Evolutionary conservation across 148 eudicot species (phyloP), one percentile per base, ranked within the genome.

Genomic region (Cornus kousa): DNA sequence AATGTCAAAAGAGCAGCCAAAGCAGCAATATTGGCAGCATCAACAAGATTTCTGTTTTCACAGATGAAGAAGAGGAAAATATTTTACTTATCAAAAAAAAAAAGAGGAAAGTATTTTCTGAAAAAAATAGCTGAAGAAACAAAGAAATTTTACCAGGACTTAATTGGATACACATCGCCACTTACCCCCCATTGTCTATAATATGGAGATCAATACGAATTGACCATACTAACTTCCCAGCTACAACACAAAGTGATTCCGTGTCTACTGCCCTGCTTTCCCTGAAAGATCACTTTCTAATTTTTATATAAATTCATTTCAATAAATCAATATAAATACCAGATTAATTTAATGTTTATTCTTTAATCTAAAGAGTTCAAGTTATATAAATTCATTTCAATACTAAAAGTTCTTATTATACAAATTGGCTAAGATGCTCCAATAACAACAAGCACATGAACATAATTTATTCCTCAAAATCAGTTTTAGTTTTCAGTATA

Each of bases 1-100:
- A 91, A 91, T 20, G 23, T 62, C 23, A 62, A 19, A 19, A 62
- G 23, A 62, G 66, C 66, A 62, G 66, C 66, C 66, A 96, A 87
- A 76, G 99, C 99, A 82, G 99, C 98, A 84, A 89, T 87, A 85
- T 96, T 96, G 86, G 99, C 98, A 83, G 99, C 97, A 92, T 96
- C 98, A 80, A 93, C 91, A 83, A 96, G 95, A 88, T 96, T 96
- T 76, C 98, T 93, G 84, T 82, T 78, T 65, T 35, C 59, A 71
- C 48, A n/a, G 20, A 39, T 33, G 28, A 70, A 31, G 75, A 28
- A 17, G 13, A 17, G 9, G 17, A 43, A 31, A 48, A 39, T 17
- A 46, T 31, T 35, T 35, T 35, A 28, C 37, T 35, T 2, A 35
- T 35, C 3, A 35, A 35, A 35, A 2, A 35, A 35, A 35, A 35